A percentile compares a stretch with the other conserved stretches of the same genome.
Evolutionary conservation across 257 asterid genomes (phyloP).

Genomic region (Penstemon eatonii): DNA sequence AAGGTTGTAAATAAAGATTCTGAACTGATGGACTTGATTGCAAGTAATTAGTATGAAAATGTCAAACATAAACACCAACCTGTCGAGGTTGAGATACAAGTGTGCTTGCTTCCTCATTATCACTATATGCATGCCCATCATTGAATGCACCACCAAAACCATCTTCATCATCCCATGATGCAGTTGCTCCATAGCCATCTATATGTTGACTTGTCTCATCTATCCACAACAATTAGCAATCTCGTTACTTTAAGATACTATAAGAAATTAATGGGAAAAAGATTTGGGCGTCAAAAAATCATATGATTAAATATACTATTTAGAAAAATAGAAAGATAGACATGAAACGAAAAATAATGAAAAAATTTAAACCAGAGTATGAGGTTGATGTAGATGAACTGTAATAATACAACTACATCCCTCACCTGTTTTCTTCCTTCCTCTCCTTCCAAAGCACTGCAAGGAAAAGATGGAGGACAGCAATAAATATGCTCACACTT

Average conservation of each 20-base stretch:
- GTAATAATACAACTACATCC: conserved; percentile 17
- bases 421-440: conserved; percentile 63
- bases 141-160: conserved; percentile 58
- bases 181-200: conserved; percentile 56
- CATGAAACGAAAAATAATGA: background rate
- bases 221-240: conserved; percentile 33
- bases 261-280: background rate
- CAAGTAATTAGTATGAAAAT: background rate
- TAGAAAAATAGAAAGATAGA: background rate
- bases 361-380: background rate
- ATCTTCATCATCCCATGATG: conserved; percentile 73
- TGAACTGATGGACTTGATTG: background rate
- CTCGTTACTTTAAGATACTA: conserved; percentile 7
- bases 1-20: background rate
- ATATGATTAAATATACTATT: background rate
- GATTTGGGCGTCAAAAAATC: background rate
- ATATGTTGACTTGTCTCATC: conserved; percentile 53
- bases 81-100: conserved; percentile 97
- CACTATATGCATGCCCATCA: conserved; percentile 56
- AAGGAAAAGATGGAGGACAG: conserved; percentile 28
- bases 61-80: conserved; percentile 46
- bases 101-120: conserved; percentile 54
- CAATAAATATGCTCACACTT: background rate
- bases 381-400: background rate
- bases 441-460: conserved; percentile 87